A percentile compares a stretch with the other conserved stretches of the same genome.
phyloP scores from a whole-genome alignment of 1,284 basidiomycete genomes.

The Ceratobasidium sp. region DNA sequence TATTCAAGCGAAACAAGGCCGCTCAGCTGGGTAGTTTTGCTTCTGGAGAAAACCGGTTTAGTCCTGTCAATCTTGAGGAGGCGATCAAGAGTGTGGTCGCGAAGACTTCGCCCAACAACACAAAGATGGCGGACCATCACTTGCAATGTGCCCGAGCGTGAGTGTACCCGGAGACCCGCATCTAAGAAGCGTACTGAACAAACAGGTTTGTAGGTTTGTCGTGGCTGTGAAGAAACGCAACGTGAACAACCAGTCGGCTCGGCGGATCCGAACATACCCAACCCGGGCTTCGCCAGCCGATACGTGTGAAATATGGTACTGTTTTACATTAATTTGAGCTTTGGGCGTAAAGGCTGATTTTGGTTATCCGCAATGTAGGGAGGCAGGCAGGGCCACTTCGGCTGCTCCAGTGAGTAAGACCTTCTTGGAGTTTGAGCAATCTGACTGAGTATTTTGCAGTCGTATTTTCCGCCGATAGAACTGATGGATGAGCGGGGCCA shows the following conservation, averaged over 20 bases:
- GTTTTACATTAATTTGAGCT: neutral
- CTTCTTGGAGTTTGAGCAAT: neutral
- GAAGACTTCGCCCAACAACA: neutral
- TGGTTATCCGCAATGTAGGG: slow-evolving; percentile 1
- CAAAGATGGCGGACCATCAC: slow-evolving; percentile 36
- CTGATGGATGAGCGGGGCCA: slow-evolving; percentile 19
- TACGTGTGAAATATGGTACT: slow-evolving; percentile 37
- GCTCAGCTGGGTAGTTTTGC: slow-evolving; percentile 6
- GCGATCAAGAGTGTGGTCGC: slow-evolving; percentile 34
- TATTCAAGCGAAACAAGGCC: slow-evolving; percentile 46
- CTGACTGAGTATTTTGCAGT: neutral
- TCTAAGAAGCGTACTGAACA: neutral
- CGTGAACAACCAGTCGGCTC: slow-evolving; percentile 28
- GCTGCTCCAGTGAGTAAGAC: slow-evolving; percentile 28
- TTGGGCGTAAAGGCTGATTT: neutral
- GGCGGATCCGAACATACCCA: slow-evolving; percentile 31
- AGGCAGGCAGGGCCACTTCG: slow-evolving; percentile 38
- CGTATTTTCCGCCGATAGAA: slow-evolving; percentile 32
- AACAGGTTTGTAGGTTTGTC: slow-evolving; percentile 17
- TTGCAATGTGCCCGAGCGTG: slow-evolving; percentile 22
- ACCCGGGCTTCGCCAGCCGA: slow-evolving; percentile 12
- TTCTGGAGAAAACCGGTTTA: slow-evolving; percentile 22
- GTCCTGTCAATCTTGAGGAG: slow-evolving; percentile 32
- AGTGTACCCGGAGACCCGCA: neutral
- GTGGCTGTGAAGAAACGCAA: slow-evolving; percentile 30